Conservation (phyloP, 805 yeast genomes). For the Metschnikowia drakensbergensis region DNA sequence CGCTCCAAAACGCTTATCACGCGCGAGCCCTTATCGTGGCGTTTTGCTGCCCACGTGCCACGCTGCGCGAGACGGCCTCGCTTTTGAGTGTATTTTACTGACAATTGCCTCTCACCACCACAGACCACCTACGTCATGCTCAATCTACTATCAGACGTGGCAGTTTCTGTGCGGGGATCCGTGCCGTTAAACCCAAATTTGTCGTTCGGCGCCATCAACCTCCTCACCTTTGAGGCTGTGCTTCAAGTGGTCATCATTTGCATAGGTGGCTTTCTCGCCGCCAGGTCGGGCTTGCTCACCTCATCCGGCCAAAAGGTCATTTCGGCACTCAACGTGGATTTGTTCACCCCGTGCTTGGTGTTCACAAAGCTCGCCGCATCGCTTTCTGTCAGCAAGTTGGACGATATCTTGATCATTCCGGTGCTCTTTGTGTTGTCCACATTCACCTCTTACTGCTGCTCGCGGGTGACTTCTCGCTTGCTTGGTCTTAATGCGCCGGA, state of each 20-base stretch:
- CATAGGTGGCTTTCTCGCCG: constrained; percentile 81
- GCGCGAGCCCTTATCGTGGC: constrained; percentile 1
- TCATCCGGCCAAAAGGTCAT: constrained; percentile 74
- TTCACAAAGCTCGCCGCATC: constrained; percentile 72
- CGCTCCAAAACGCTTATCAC: not conserved
- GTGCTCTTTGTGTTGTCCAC: constrained; percentile 81
- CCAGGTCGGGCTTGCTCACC: constrained; percentile 64
- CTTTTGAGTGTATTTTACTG: not conserved
- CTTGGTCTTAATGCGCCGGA: constrained; percentile 68
- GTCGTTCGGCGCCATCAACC: constrained; percentile 45
- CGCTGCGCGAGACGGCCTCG: constrained; percentile 1
- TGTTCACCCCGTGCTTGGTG: constrained; percentile 93
- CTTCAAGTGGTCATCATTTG: constrained; percentile 85
- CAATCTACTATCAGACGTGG: constrained; percentile 7
- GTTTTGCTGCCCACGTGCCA: constrained; percentile 4
- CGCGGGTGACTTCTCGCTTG: constrained; percentile 50
- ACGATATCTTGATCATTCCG: constrained; percentile 83
- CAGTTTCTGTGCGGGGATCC: not conserved
- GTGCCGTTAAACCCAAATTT: constrained; percentile 22
- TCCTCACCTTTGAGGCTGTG: constrained; percentile 86
- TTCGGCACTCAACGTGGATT: constrained; percentile 76
- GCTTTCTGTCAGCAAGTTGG: constrained; percentile 67
- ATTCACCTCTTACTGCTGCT: constrained; percentile 62
- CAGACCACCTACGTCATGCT: constrained; percentile 1
- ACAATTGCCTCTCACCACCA: not conserved